A percentile compares a stretch with the other conserved stretches of the same genome.
Conservation (phyloP, 345 rosid species). For the Salix udensis region DNA sequence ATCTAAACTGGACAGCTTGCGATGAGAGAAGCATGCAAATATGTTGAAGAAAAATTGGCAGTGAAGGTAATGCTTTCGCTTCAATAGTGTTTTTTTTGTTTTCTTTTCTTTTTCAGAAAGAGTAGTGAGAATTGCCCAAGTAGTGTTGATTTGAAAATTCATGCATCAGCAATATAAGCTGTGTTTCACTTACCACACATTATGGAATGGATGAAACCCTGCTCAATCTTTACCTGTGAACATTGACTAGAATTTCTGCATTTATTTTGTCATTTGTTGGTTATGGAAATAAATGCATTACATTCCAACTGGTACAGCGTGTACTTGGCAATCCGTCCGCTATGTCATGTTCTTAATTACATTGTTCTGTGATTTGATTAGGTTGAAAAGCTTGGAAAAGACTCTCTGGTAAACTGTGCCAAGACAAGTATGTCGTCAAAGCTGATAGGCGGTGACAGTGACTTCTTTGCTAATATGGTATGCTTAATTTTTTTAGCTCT, state of each 20-base stretch:
- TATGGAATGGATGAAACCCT: not conserved
- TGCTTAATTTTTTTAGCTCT: slow-evolving; percentile 5
- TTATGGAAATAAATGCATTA: too few species aligned
- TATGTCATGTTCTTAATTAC: not conserved
- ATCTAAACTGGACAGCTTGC: slow-evolving; percentile 59
- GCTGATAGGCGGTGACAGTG: slow-evolving; percentile 83
- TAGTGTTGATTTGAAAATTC: too few species aligned
- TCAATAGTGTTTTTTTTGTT: not conserved
- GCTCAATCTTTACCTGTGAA: not conserved
- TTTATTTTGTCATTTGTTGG: too few species aligned
- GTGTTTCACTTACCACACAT: too few species aligned
- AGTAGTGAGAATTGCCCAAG: too few species aligned
- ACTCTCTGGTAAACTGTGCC: slow-evolving; percentile 84
- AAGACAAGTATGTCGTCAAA: slow-evolving; percentile 99
- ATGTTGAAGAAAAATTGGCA: slow-evolving; percentile 81
- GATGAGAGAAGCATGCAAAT: slow-evolving; percentile 97
- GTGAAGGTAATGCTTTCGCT: slow-evolving; percentile 51
- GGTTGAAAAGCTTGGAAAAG: slow-evolving; percentile 97
- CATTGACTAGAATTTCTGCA: not conserved
- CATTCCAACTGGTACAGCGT: not conserved
- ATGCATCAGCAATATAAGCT: too few species aligned
- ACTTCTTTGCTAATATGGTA: slow-evolving; percentile 94
- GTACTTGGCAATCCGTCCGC: not conserved
- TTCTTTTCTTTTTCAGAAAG: too few species aligned
- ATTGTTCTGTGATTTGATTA: slow-evolving; percentile 14